phyloP scores from a whole-genome alignment of 257 asterid genomes.

The Euphrasia confusa region DNA sequence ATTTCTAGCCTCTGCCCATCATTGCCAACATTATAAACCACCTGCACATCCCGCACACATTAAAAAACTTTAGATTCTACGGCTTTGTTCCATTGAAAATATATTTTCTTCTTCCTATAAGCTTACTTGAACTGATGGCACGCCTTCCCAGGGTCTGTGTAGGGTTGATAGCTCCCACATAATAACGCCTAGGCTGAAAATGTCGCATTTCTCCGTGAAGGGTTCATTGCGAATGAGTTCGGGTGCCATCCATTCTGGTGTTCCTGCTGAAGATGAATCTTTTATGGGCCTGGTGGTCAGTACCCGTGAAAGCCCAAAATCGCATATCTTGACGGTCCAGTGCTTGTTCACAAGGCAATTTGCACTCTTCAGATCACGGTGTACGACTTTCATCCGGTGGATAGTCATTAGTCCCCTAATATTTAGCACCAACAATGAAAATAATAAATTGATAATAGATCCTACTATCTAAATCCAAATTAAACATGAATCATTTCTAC shows the following conservation, averaged over 20 bases:
- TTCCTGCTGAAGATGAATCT: constrained; percentile 84
- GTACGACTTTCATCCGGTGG: constrained; percentile 85
- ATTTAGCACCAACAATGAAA: constrained; percentile 12
- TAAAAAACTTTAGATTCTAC: neutral
- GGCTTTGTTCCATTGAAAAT: neutral
- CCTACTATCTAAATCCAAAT: neutral
- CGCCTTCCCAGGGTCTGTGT: constrained; percentile 83
- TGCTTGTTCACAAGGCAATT: constrained; percentile 88
- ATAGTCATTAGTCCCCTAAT: constrained; percentile 74
- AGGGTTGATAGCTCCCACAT: constrained; percentile 92
- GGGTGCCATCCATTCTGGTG: constrained; percentile 98
- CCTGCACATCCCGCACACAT: constrained; percentile 33
- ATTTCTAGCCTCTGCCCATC: constrained; percentile 71
- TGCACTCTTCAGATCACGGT: constrained; percentile 91
- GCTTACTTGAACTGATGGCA: constrained; percentile 65
- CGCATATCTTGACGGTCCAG: constrained; percentile 85
- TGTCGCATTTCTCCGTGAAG: constrained; percentile 82
- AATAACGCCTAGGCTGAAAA: constrained; percentile 82
- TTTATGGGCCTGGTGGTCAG: constrained; percentile 47
- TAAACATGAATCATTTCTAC: neutral
- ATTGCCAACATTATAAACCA: constrained; percentile 73
- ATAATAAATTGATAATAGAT: neutral
- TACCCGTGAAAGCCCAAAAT: constrained; percentile 79
- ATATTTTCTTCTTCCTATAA: too few species aligned
- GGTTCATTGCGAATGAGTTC: constrained; percentile 88